Percentiles rank a stretch among this genome's conserved stretches.
phyloP scores from a whole-genome alignment of 208 protist genomes.

The Wallacemonas collosoma region DNA sequence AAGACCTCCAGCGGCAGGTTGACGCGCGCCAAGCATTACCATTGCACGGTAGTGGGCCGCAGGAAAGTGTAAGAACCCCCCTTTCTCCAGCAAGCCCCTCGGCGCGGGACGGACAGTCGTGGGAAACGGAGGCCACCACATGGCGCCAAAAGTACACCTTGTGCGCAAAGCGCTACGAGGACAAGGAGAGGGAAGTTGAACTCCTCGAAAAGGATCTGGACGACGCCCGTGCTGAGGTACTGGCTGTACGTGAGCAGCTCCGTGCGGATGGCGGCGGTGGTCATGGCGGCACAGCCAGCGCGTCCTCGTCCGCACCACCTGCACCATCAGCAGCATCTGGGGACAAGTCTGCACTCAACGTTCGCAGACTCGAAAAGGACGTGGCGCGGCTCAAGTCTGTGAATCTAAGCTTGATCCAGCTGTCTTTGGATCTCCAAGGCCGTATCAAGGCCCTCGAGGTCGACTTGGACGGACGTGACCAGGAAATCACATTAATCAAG shows the following conservation, averaged over 20 bases:
- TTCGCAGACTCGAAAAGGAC: slow-evolving; percentile 54
- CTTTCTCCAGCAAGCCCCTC: not conserved
- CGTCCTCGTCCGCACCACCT: no score
- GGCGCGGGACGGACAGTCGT: slow-evolving; percentile 18
- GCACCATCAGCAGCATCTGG: no score
- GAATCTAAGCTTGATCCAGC: slow-evolving; percentile 83
- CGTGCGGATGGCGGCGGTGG: not conserved
- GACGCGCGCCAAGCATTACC: slow-evolving; percentile 38
- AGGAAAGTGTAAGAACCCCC: not conserved
- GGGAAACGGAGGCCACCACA: slow-evolving; percentile 69
- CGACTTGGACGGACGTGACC: slow-evolving; percentile 58
- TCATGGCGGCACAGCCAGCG: no score
- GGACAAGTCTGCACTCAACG: slow-evolving; percentile 7
- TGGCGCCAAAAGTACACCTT: slow-evolving; percentile 82
- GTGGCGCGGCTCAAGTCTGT: slow-evolving; percentile 86
- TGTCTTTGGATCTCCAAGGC: slow-evolving; percentile 75
- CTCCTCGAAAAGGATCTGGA: slow-evolving; percentile 79
- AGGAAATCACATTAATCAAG: slow-evolving; percentile 81
- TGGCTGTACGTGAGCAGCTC: slow-evolving; percentile 34
- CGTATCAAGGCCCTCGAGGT: slow-evolving; percentile 64
- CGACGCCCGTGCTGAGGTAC: slow-evolving; percentile 47
- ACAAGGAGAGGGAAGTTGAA: slow-evolving; percentile 64
- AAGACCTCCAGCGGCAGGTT: slow-evolving; percentile 44
- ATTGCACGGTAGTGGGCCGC: slow-evolving; percentile 6
- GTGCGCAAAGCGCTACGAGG: slow-evolving; percentile 63